Conservation (phyloP, 1,284 basidiomycete species). For the Sporisorium reilianum region DNA sequence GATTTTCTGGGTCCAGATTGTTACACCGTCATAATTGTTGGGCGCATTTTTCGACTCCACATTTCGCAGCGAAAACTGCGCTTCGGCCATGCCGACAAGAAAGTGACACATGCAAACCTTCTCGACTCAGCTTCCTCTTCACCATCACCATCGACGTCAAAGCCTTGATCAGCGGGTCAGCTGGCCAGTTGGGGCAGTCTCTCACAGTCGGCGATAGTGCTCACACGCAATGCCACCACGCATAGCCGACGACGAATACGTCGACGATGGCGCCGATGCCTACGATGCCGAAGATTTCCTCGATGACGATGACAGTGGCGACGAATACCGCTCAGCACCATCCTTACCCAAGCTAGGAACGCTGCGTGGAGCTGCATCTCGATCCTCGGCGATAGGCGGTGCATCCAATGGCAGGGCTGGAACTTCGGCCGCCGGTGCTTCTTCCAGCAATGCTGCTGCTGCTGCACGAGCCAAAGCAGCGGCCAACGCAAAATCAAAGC, state of each 20-base stretch:
- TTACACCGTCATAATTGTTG: not conserved
- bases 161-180: not conserved
- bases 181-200: not conserved
- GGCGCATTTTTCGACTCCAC: slow-evolving; percentile 20
- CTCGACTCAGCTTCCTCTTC: slow-evolving; percentile 3
- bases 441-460: not conserved
- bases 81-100: slow-evolving; percentile 1
- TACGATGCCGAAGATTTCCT: slow-evolving; percentile 53
- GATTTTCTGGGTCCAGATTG: slow-evolving; percentile 1
- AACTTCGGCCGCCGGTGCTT: not conserved
- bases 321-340: slow-evolving; percentile 48
- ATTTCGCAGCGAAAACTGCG: slow-evolving; percentile 7
- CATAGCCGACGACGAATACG: slow-evolving; percentile 47
- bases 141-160: not conserved
- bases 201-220: not conserved
- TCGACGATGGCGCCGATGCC: slow-evolving; percentile 41
- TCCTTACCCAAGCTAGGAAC: slow-evolving; percentile 39
- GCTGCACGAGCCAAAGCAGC: slow-evolving; percentile 19
- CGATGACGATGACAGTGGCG: slow-evolving; percentile 53
- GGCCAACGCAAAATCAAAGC: slow-evolving; percentile 27
- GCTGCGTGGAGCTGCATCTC: slow-evolving; percentile 16
- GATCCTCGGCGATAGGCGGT: slow-evolving; percentile 13
- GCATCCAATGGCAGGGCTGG: slow-evolving; percentile 31
- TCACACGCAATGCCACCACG: slow-evolving; percentile 36
- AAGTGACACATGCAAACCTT: slow-evolving; percentile 6